A percentile compares a stretch with the other conserved stretches of the same genome.
Evolutionary conservation across 495 filamentous ascomycete species (phyloP).

Genomic region (Neurospora sp.): DNA sequence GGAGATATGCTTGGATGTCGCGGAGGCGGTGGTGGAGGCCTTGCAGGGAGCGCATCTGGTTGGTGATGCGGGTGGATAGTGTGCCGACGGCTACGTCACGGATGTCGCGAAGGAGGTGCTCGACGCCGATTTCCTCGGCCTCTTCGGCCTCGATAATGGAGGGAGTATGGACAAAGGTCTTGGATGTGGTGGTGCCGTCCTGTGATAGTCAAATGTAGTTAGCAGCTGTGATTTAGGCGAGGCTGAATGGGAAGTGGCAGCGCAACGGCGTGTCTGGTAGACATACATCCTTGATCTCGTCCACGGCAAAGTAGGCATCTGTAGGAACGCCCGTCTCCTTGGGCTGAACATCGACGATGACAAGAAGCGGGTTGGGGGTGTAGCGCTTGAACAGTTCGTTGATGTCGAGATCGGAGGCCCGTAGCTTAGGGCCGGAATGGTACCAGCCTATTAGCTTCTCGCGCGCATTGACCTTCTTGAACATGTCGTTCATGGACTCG

Average conservation of each 20-base stretch:
- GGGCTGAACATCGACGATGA: conserved; percentile 97
- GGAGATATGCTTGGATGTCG: conserved; percentile 89
- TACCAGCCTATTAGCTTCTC: conserved; percentile 99
- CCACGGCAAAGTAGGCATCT: conserved; percentile 97
- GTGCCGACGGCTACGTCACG: conserved; percentile 96
- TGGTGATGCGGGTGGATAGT: conserved; percentile 94
- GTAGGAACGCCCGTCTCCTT: conserved; percentile 97
- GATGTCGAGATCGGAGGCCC: conserved; percentile 96
- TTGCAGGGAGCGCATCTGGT: conserved; percentile 94
- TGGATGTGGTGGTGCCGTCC: conserved; percentile 95
- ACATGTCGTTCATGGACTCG: conserved; percentile 99
- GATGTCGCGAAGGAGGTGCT: conserved; percentile 96
- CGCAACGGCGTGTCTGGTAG: background rate
- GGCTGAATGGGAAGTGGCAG: background rate
- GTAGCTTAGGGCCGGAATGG: conserved; percentile 93
- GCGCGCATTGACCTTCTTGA: conserved; percentile 98
- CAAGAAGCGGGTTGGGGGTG: conserved; percentile 88
- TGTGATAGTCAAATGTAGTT: conserved; percentile 23
- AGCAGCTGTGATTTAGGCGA: background rate
- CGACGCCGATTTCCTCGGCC: conserved; percentile 96
- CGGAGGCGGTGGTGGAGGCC: conserved; percentile 90
- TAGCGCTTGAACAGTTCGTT: conserved; percentile 99
- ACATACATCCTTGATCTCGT: conserved; percentile 98
- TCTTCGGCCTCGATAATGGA: conserved; percentile 98
- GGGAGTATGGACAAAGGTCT: conserved; percentile 98